Evolutionary conservation across 805 yeast species (phyloP), one percentile per base, ranked within the genome.

Genomic region (Lachancea waltii): DNA sequence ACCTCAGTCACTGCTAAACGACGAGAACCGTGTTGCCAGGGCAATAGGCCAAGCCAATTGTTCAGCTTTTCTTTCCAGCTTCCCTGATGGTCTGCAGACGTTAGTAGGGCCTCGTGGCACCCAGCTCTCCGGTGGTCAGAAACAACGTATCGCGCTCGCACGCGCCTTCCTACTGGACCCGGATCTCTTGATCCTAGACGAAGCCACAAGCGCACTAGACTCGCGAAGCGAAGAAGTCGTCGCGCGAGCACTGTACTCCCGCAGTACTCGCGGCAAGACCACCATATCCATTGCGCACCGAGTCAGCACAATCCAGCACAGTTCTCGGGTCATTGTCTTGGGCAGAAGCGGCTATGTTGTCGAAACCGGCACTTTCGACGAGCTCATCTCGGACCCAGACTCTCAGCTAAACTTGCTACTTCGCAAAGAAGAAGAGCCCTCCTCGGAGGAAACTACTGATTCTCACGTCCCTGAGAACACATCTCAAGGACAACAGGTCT

Each of bases 191-290:
- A 77, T 90, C 22, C 64, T 90, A 42, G 97, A 90, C 58, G 97
- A 90, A 58, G 95, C 97, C 10, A 90, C 97, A 0, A 84, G 95
- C 23, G 97, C 97, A 0, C 66, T 90, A 36, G 97, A 90, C 55
- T 77, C 94, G 9, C 84, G 83, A 39, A 81, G 89, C 49, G 97
- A 90, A 55, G 80, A 82, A 49, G 75, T 85, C 3, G 94, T 90
- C 28, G 85, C 86, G 56, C 73, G 72, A 35, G 85, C 94, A 7
- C 64, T 90, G 43, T 56, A 66, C 21, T 59, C 69, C 34, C 68
- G 92, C 43, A 69, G 73, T 45, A 53, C 58, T 18, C 68, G 75
- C 16, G 77, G 80, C 11, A 62, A 75, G 25, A 87, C 96, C 1
- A 77, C 89, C 2, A 82, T 90, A 28, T 82, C 92, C 31, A 87